Evolutionary conservation across 352 stramenopile species (phyloP), one percentile per base, ranked within the genome.

Genomic region (Phytophthora cactorum): DNA sequence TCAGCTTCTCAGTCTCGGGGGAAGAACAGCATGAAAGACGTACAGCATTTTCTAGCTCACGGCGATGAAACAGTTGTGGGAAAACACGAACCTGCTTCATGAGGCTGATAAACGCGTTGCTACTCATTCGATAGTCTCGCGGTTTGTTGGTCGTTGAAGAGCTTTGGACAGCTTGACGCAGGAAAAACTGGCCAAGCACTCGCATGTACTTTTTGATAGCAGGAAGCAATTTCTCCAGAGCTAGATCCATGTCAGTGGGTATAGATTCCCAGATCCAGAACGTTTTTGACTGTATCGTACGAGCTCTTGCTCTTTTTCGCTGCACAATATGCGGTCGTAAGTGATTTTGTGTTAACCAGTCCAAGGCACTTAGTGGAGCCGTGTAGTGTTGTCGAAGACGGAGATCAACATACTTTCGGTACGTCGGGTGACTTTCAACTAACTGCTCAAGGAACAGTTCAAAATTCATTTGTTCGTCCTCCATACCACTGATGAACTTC

Each of bases 31-130:
- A 68, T 2, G 80, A 78, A 28, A 69, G 59, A 5, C 68, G 63
- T n/a, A 89, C 74, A 7, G 79, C 77, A 14, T 63, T 56, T 54
- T 89, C 79, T 27, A 90, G 46, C 29, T 90, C 84, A 0, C 82
- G 76, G 0, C 77, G 77, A 41, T 82, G 75, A 52, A 90, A 85
- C 0, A 92, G 59, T 44, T 92, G 84, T 1, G 82, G 84, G 38
- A 89, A 84, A 12, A 87, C 72, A 12, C 67, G 61, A 17, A 75
- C 72, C 31, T 86, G 64, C 53, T 86, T 90, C 79, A 91, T 77
- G 8, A 91, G 63, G 2, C 36, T 52, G 9, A 84, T 51, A 57
- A 91, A 87, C 10, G 68, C 56, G 1, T n/a, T 17, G 4, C 44
- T 72, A 8, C 61, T 68, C 38, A 89, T 78, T 10, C 63, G 61